phyloP scores from a whole-genome alignment of 2,329 filamentous ascomycete genomes.

The Xylaria sp. region DNA sequence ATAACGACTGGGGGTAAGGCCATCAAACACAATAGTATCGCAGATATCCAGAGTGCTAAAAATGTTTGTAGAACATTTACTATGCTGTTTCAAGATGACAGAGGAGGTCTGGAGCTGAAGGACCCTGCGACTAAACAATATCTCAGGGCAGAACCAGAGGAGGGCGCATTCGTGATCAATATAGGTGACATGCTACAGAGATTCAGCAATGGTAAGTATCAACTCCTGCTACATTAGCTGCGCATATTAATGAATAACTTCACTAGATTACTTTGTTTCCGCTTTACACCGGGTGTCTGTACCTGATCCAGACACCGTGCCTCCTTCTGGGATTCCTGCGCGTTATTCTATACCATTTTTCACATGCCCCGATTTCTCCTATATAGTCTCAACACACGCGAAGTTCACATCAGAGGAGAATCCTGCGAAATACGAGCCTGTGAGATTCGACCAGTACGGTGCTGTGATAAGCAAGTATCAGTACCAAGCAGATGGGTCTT shows the following conservation, averaged over 20 bases:
- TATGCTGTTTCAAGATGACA: conserved; percentile 58
- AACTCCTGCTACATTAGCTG: not conserved
- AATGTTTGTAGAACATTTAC: too few species aligned
- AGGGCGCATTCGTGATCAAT: conserved; percentile 44
- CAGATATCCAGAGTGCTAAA: too few species aligned
- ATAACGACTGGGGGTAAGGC: conserved; percentile 62
- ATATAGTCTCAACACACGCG: conserved; percentile 39
- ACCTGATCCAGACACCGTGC: conserved; percentile 34
- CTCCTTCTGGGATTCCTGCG: conserved; percentile 38
- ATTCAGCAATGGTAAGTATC: conserved; percentile 42
- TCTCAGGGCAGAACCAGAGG: conserved; percentile 32
- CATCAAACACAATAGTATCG: not conserved
- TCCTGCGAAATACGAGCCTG: conserved; percentile 42
- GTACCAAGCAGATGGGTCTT: conserved; percentile 15
- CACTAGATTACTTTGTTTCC: conserved; percentile 45
- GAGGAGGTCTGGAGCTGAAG: conserved; percentile 63
- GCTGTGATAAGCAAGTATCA: conserved; percentile 43
- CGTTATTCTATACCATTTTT: conserved; percentile 47
- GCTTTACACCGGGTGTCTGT: conserved; percentile 43
- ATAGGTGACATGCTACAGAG: conserved; percentile 46
- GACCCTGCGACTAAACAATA: conserved; percentile 47
- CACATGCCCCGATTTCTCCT: conserved; percentile 38
- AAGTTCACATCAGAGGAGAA: conserved; percentile 40
- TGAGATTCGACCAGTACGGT: conserved; percentile 45
- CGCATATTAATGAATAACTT: not conserved